Evolutionary conservation across 306 rosid genomes (phyloP).

Genomic region (Cyclanthera cordifolia): DNA sequence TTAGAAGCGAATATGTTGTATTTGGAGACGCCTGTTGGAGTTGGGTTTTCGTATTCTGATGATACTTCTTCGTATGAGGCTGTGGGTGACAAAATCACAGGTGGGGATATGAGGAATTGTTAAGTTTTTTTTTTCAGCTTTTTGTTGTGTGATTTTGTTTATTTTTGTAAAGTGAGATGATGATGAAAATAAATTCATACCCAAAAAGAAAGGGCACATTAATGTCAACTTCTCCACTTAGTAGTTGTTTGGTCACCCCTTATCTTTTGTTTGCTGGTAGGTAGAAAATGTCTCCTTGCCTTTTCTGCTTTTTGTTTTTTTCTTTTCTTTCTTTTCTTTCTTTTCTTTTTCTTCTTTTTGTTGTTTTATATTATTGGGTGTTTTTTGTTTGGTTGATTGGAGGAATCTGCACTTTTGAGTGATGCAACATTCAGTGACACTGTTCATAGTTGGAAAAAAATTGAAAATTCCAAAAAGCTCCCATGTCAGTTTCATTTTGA

Average conservation of each 20-base stretch:
- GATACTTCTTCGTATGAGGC: conserved; percentile 34
- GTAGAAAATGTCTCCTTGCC: conserved; percentile 5
- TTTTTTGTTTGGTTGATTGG: neutral
- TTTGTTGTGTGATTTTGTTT: neutral
- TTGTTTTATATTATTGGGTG: neutral
- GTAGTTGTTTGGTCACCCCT: conserved; percentile 16
- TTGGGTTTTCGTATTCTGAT: conserved; percentile 43
- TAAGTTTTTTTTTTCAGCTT: neutral
- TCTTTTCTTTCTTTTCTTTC: neutral
- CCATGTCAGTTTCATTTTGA: conserved; percentile 1
- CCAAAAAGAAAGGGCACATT: neutral
- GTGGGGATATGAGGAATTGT: conserved; percentile 5
- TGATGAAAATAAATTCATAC: neutral
- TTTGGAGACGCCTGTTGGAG: conserved; percentile 48
- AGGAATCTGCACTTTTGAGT: conserved; percentile 23
- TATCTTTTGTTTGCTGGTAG: neutral
- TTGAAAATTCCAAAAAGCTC: neutral
- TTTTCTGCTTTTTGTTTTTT: neutral
- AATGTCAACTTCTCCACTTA: conserved; percentile 21
- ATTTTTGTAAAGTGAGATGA: neutral
- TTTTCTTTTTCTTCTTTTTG: neutral
- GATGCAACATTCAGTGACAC: conserved; percentile 22
- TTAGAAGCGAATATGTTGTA: conserved; percentile 53
- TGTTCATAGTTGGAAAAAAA: conserved; percentile 2
- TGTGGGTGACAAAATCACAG: conserved; percentile 42